Evolutionary conservation across 352 stramenopile species (phyloP).

Genomic region (Pythium periplocum): DNA sequence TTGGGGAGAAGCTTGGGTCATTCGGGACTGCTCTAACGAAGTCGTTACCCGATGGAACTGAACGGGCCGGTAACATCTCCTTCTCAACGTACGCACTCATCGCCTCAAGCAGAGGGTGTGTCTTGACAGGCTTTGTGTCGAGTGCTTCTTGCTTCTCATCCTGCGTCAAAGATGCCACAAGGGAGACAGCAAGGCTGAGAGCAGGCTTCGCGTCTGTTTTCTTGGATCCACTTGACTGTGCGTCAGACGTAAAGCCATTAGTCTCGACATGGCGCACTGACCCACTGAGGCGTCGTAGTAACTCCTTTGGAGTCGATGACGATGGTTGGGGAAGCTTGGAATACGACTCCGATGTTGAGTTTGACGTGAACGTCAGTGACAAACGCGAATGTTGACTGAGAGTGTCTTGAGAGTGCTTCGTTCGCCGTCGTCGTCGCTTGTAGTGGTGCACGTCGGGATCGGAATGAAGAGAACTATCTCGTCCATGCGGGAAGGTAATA

Average conservation of each 20-base stretch:
- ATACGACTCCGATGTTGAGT: too few relatives aligned
- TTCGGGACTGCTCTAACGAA: conserved; percentile 1
- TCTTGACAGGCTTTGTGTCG: conserved; percentile 54
- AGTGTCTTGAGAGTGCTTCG: not conserved
- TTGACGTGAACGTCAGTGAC: too few relatives aligned
- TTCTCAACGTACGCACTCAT: conserved; percentile 61
- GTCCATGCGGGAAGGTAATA: conserved; percentile 59
- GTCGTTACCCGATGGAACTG: too few relatives aligned
- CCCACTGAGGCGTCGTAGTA: too few relatives aligned
- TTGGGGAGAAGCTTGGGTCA: conserved; percentile 16
- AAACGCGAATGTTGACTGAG: too few relatives aligned
- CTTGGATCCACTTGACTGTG: conserved; percentile 1
- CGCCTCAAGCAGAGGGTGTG: conserved; percentile 54
- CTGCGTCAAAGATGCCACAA: conserved; percentile 67
- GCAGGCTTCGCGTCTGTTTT: conserved; percentile 13
- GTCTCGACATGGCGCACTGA: too few relatives aligned
- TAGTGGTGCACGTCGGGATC: conserved; percentile 48
- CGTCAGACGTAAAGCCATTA: too few relatives aligned
- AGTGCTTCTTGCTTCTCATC: conserved; percentile 65
- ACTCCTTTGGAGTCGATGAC: too few relatives aligned
- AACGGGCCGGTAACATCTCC: conserved; percentile 18
- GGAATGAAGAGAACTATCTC: conserved; percentile 25
- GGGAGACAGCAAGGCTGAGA: conserved; percentile 56
- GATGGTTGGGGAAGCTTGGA: too few relatives aligned
- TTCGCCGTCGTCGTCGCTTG: conserved; percentile 40